Conservation (phyloP, 1,284 basidiomycete genomes). For the Mrakiaceae sp. region DNA sequence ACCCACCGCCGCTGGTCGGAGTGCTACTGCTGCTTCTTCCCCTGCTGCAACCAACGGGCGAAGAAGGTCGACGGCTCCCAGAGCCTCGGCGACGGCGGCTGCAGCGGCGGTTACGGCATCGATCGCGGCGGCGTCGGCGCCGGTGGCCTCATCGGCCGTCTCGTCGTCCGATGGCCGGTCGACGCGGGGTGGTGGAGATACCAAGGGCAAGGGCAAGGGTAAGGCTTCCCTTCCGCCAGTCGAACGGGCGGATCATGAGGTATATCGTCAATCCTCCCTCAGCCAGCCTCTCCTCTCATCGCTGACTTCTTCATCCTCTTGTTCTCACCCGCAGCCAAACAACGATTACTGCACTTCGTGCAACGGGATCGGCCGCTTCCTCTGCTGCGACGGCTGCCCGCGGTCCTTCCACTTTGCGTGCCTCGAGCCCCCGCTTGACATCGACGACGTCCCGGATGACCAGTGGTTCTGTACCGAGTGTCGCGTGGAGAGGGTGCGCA, state of each 20-base stretch:
- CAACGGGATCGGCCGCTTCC: slow-evolving; percentile 56
- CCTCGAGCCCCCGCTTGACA: slow-evolving; percentile 85
- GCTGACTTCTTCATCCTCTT: slow-evolving; percentile 8
- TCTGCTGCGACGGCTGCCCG: slow-evolving; percentile 96
- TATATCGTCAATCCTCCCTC: too few relatives aligned
- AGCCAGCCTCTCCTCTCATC: not conserved
- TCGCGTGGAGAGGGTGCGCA: slow-evolving; percentile 26
- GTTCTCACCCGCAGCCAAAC: slow-evolving; percentile 44
- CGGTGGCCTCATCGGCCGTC: not conserved
- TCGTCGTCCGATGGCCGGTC: too few relatives aligned
- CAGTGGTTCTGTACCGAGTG: slow-evolving; percentile 71
- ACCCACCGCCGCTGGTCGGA: too few relatives aligned
- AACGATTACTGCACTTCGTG: slow-evolving; percentile 93
- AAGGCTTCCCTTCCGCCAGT: not conserved
- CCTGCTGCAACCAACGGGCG: not conserved
- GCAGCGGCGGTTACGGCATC: not conserved
- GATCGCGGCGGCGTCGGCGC: not conserved
- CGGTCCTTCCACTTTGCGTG: slow-evolving; percentile 93
- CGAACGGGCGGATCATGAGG: too few relatives aligned
- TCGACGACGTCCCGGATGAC: slow-evolving; percentile 71
- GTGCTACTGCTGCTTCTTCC: too few relatives aligned
- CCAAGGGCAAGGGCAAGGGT: slow-evolving; percentile 11
- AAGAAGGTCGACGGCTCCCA: not conserved
- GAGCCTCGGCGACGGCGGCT: not conserved
- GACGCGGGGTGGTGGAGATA: not conserved